Conservation (phyloP, 352 stramenopile genomes). For the Globisporangium camurandrum region DNA sequence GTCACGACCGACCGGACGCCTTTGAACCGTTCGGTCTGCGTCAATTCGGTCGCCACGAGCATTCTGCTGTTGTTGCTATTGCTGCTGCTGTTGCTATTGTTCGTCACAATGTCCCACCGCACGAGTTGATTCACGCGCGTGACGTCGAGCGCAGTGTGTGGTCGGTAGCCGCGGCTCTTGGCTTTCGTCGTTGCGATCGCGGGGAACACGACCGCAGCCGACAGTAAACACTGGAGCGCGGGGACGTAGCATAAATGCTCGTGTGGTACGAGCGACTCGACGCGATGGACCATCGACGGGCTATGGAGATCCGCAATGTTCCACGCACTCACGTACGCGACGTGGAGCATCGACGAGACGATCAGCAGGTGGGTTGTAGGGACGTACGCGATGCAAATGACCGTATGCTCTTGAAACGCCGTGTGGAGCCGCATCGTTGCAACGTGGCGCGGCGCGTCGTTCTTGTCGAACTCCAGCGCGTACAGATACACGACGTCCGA, state of each 20-base stretch:
- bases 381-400: slow-evolving; percentile 56
- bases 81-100: slow-evolving; percentile 2
- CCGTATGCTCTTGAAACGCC: slow-evolving; percentile 58
- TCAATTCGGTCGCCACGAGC: slow-evolving; percentile 15
- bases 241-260: slow-evolving; percentile 55
- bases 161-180: slow-evolving; percentile 19
- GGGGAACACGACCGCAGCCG: slow-evolving; percentile 43
- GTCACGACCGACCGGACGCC: slow-evolving; percentile 35
- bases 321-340: slow-evolving; percentile 57
- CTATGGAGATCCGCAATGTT: slow-evolving; percentile 35
- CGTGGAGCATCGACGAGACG: slow-evolving; percentile 45
- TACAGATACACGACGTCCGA: slow-evolving; percentile 71
- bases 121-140: slow-evolving; percentile 52
- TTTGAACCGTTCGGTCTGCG: slow-evolving; percentile 36
- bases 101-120: slow-evolving; percentile 36
- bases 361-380: slow-evolving; percentile 28
- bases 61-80: slow-evolving; percentile 6
- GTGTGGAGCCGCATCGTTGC: slow-evolving; percentile 67
- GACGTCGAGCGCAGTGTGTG: slow-evolving; percentile 20
- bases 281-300: slow-evolving; percentile 55
- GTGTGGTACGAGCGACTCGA: slow-evolving; percentile 42
- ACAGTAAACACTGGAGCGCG: slow-evolving; percentile 37
- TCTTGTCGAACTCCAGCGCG: slow-evolving; percentile 46
- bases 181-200: slow-evolving; percentile 9
- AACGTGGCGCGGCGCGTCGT: slow-evolving; percentile 50